These are phyloP conservation scores for Orbilia quercus DNA, from an alignment of 2,329 filamentous ascomycete species.

Conservation along the genomic window DNA sequence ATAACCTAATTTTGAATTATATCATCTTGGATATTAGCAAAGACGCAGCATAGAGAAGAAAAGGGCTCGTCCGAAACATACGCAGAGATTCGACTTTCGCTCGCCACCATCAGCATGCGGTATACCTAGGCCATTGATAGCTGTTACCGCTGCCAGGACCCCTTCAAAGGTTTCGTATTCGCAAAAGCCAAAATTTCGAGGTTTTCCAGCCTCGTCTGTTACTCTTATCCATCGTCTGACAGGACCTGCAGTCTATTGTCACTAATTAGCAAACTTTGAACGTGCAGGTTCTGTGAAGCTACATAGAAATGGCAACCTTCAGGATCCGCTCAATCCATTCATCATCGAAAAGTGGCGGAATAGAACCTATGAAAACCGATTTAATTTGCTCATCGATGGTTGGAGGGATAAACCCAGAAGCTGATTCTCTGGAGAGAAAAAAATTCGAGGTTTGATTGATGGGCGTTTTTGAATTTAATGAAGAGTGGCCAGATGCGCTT, in stretches of 20 bases:
- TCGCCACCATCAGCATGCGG: constrained; percentile 73
- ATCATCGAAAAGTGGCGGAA: constrained; percentile 80
- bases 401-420: constrained; percentile 71
- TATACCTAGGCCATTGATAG: constrained; percentile 31
- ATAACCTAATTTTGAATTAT: constrained; percentile 58
- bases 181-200: constrained; percentile 90
- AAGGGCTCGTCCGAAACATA: constrained; percentile 6
- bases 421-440: constrained; percentile 37
- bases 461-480: constrained; percentile 27
- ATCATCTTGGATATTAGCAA: constrained; percentile 13
- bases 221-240: constrained; percentile 87
- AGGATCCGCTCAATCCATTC: constrained; percentile 82
- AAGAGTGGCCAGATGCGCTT: constrained; percentile 8
- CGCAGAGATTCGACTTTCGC: constrained; percentile 63
- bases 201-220: constrained; percentile 80
- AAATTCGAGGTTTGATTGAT: constrained; percentile 15
- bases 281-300: neutral
- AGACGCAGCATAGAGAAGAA: constrained; percentile 10
- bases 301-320: constrained; percentile 48
- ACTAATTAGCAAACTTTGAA: neutral
- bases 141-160: constrained; percentile 41
- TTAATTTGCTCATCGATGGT: constrained; percentile 90
- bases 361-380: constrained; percentile 88
- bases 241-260: constrained; percentile 62
- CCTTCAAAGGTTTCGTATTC: constrained; percentile 94